Evolutionary conservation across 2,329 filamentous ascomycete species (phyloP), one percentile per base, ranked within the genome.

Genomic region (Fusarium xyrophilum): DNA sequence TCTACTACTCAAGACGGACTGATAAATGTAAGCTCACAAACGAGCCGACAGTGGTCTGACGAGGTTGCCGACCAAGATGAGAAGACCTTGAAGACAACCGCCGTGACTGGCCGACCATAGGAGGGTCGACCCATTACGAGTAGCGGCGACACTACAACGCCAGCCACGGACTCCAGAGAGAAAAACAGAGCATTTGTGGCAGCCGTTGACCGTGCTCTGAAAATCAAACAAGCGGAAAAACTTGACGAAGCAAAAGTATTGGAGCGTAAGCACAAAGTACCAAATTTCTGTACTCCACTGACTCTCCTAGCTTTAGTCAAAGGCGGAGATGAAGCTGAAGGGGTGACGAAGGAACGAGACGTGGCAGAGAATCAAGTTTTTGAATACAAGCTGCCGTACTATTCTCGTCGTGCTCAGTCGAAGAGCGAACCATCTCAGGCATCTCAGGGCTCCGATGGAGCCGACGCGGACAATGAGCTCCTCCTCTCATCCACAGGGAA

Each of bases 341-440:
- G 56, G 15, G 67, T 67, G 46, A 28, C 56, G 35, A 48, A 21
- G 6, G 36, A 60, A 56, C 60, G 56, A 70, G 65, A 56, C 51
- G 63, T 56, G 17, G 71, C 76, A 14, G 53, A 56, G 14, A 32
- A 40, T 47, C 67, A 56, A 14, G 15, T 33, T 48, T 62, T 71
- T n/a, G 62, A 74, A 40, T 74, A 76, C 46, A 79, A 77, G 47
- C 67, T 72, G 21, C 79, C 79, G 14, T 74, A 74, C 30, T 83
- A 84, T 61, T 82, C 79, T 47, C 78, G 82, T n/a, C 78, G 82
- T 38, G 75, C 81, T 25, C 80, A 84, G 62, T 84, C 82, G 47
- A 84, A 81, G 70, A 85, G 83, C 64, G 82, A 85, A 69, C 81
- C 82, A 33, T 74, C 70, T 4, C 73, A 76, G 17, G 54, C 52